Percentiles rank a stretch among this genome's conserved stretches.
Conservation (phyloP, 805 yeast species). For the Sugiyamaella smithiae region DNA sequence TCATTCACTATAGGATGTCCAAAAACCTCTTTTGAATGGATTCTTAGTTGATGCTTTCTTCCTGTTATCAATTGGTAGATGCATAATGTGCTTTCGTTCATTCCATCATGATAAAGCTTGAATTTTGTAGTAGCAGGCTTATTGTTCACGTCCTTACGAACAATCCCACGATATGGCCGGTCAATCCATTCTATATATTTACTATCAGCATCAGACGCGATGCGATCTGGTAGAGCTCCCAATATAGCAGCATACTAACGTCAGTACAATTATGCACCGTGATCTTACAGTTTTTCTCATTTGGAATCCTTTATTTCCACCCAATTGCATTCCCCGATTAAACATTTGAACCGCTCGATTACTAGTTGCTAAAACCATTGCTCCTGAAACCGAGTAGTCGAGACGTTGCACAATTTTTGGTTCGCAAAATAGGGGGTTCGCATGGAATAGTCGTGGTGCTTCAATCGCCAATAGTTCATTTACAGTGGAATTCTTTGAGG, state of each 20-base stretch:
- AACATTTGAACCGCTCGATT: conserved; percentile 17
- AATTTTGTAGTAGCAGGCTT: conserved; percentile 17
- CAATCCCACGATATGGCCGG: conserved; percentile 10
- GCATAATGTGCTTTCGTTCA: conserved; percentile 11
- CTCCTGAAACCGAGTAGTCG: conserved; percentile 22
- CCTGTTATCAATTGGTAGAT: conserved; percentile 21
- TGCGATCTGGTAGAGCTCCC: neutral
- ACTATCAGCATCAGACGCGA: neutral
- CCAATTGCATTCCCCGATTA: conserved; percentile 12
- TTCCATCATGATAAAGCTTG: neutral
- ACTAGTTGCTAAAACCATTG: conserved; percentile 22
- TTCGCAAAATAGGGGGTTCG: conserved; percentile 15
- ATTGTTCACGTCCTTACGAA: conserved; percentile 8
- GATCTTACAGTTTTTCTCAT: conserved; percentile 13
- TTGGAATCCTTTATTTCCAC: conserved; percentile 13
- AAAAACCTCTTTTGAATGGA: conserved; percentile 17
- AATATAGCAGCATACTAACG: conserved; percentile 15
- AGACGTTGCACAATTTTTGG: conserved; percentile 23
- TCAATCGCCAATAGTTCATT: conserved; percentile 9
- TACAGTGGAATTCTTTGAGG: conserved; percentile 10
- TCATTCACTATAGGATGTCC: conserved; percentile 18
- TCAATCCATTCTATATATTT: conserved; percentile 2
- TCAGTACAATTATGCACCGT: neutral
- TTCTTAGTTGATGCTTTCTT: conserved; percentile 22
- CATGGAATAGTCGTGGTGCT: conserved; percentile 14